Evolutionary conservation across 192 early-diverging fungal genomes (phyloP), one percentile per base, ranked within the genome.

Genomic region (Paraglomus brasilianum): DNA sequence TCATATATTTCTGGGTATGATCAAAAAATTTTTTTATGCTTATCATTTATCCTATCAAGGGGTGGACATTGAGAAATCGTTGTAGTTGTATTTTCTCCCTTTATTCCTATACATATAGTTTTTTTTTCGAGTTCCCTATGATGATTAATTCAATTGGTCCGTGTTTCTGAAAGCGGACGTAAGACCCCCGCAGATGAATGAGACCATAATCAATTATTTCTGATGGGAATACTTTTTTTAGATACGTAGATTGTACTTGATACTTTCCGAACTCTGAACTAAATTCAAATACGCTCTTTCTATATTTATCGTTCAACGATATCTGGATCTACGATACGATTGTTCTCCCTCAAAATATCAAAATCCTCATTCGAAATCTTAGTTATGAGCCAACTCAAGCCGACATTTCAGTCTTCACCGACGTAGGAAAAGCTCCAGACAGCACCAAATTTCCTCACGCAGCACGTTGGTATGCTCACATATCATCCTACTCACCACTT

Each of bases 381-480:
- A 91, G 89, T 61, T 79, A 71, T 66, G 88, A 88, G 77, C 87
- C 88, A 75, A 83, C 90, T 77, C 85, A 89, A 75, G 89, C 90
- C 77, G 95, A 98, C 71, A 89, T 88, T 70, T 86, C 90, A 70
- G 88, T 98, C 77, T 95, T 92, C 80, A 86, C 91, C 71, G 85
- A 86, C 39, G 74, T 95, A 64, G 6, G 22, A 6, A 85, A 79
- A 56, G 91, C 87, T 66, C 92, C 93, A 72, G 83, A 87, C 57
- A 86, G 87, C 71, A 74, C 64, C 67, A 81, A 83, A 65, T 93
- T 85, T 82, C 94, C 93, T 67, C 91, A 98, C 78, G 88, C 89
- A 67, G 88, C 91, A 72, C 90, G 95, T 82, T 98, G 95, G 95
- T 95, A 94, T 88, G 88, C 87, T 78, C 94, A 98, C 88, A 92